Evolutionary conservation across 2,329 filamentous ascomycete species (phyloP), one percentile per base, ranked within the genome.

Genomic region (Trichoderma afroharzianum): DNA sequence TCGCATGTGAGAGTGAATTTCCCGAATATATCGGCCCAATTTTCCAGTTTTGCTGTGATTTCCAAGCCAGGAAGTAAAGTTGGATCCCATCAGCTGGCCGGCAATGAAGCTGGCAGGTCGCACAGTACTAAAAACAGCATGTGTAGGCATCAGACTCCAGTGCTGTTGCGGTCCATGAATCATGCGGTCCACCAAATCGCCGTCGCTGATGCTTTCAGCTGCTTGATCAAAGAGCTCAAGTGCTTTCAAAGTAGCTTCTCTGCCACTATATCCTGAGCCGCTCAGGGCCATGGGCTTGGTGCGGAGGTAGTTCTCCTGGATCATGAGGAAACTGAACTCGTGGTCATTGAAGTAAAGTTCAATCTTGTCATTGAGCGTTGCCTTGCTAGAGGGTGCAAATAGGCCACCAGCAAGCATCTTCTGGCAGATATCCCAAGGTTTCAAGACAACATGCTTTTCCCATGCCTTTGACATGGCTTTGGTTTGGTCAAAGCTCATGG

Each of bases 261-360:
- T 90, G 71, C 88, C 89, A 5, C 71, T 80, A 79, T 90, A 91
- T 24, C 83, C 82, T 61, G 84, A 83, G 64, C 85, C 86, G 73
- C 85, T 87, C 4, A 93, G 84, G 5, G 82, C 86, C 73, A 90
- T 86, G 3, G 96, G 96, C 73, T 91, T 93, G 2, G 94, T 94
- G 74, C 90, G 92, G 14, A 99, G 86, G 76, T 99, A 99, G 79
- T 99, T 99, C 81, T 99, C 97, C 80, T 99, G 96, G 61, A 99
- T 90, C 96, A 99, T 98, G 68, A 99, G 85, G 78, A 91, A 96
- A 78, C 94, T 98, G 83, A 98, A 97, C 77, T 99, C 96, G 78
- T 99, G 96, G 77, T 99, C 96, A 80, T 99, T 98, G 86, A 99
- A 99, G 81, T 99, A 99, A 1, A 99, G 89, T 82, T 99, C 95